phyloP scores from a whole-genome alignment of 768 basidiomycete species.

The Pisolithus orientalis region DNA sequence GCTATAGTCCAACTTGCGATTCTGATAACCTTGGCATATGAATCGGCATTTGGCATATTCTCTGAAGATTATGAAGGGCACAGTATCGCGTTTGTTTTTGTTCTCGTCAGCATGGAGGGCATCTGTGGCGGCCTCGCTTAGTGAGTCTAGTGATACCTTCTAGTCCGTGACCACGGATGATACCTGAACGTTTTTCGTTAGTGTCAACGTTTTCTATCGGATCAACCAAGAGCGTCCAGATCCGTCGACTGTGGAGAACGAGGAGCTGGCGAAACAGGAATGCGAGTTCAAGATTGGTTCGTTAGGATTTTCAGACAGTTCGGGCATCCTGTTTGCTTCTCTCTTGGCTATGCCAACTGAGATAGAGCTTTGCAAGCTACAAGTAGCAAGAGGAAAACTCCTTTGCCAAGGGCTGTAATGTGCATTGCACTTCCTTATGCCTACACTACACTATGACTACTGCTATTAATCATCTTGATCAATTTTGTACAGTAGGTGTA shows the following conservation, averaged over 20 bases:
- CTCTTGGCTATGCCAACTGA: constrained; percentile 46
- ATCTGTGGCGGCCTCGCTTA: constrained; percentile 91
- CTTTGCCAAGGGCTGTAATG: constrained; percentile 58
- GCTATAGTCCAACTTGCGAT: constrained; percentile 66
- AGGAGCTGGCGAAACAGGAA: constrained; percentile 64
- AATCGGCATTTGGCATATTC: constrained; percentile 68
- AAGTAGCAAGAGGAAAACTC: constrained; percentile 62
- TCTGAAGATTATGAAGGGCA: constrained; percentile 34
- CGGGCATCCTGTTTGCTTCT: constrained; percentile 50
- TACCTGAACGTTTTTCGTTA: constrained; percentile 25
- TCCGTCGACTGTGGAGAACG: constrained; percentile 38
- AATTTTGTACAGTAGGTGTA: neutral
- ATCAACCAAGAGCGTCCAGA: constrained; percentile 68
- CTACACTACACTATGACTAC: neutral
- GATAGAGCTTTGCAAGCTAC: constrained; percentile 66
- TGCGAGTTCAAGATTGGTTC: constrained; percentile 88
- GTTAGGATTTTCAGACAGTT: constrained; percentile 79
- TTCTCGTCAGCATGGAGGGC: constrained; percentile 82
- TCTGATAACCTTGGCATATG: constrained; percentile 53
- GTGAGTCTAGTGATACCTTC: constrained; percentile 39
- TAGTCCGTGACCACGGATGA: neutral
- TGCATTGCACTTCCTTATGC: too few species aligned
- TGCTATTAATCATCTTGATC: neutral
- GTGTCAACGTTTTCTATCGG: constrained; percentile 83
- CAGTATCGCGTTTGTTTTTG: constrained; percentile 61